These are phyloP conservation scores for Rauvolfia tetraphylla DNA, from an alignment of 257 asterid genomes.

Conservation along the genomic window DNA sequence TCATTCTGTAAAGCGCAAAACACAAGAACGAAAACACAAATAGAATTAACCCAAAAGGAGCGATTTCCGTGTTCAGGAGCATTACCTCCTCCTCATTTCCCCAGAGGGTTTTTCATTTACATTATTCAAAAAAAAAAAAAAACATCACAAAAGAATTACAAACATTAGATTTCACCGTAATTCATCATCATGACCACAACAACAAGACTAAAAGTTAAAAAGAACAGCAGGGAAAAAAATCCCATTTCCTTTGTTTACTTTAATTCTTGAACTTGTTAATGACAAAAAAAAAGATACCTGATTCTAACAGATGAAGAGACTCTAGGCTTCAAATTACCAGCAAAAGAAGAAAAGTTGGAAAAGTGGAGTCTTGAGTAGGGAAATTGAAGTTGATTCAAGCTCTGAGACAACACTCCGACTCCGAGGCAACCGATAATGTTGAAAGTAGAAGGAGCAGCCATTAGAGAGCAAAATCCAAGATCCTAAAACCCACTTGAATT, in stretches of 20 bases:
- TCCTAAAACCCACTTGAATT: neutral
- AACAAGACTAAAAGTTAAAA: neutral
- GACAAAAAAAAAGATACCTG: neutral
- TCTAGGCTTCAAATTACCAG: neutral
- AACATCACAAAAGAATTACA: neutral
- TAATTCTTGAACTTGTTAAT: neutral
- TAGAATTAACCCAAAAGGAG: neutral
- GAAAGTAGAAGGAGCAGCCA: neutral
- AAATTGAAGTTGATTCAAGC: constrained; percentile 1
- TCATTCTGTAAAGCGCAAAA: neutral
- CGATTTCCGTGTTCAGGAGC: neutral
- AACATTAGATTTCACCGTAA: neutral
- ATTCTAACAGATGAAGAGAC: neutral
- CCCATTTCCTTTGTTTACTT: neutral
- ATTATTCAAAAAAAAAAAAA: neutral
- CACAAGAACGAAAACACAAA: neutral
- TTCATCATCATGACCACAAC: neutral
- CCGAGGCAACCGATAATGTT: neutral
- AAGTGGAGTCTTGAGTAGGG: neutral
- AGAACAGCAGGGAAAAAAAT: neutral
- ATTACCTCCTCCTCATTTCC: neutral
- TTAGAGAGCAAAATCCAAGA: neutral
- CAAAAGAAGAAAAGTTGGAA: neutral
- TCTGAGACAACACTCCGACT: neutral
- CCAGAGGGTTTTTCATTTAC: neutral